Conservation (phyloP, 805 yeast genomes). For the Wickerhamomyces canadensis region DNA sequence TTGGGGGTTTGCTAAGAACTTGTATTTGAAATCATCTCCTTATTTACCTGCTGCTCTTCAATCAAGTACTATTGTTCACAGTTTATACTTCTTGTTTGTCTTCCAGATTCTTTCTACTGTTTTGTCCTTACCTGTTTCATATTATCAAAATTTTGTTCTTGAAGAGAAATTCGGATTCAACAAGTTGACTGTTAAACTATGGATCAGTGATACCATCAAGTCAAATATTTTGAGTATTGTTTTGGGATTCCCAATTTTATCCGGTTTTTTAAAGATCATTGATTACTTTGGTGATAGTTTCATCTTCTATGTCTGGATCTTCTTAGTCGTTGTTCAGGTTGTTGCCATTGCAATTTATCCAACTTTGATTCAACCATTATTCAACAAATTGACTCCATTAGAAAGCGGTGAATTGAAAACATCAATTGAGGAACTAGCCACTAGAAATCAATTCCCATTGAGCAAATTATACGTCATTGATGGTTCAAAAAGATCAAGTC, state of each 20-base stretch:
- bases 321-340: slow-evolving; percentile 67
- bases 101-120: slow-evolving; percentile 46
- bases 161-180: slow-evolving; percentile 94
- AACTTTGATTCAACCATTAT: slow-evolving; percentile 82
- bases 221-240: slow-evolving; percentile 43
- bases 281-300: slow-evolving; percentile 76
- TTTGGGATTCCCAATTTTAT: slow-evolving; percentile 69
- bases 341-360: slow-evolving; percentile 75
- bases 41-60: slow-evolving; percentile 28
- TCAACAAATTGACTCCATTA: slow-evolving; percentile 86
- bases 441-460: slow-evolving; percentile 75
- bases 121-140: slow-evolving; percentile 59
- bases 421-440: slow-evolving; percentile 76
- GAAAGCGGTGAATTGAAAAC: slow-evolving; percentile 84
- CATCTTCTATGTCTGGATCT: slow-evolving; percentile 71
- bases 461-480: slow-evolving; percentile 83
- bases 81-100: slow-evolving; percentile 56
- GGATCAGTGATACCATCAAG: slow-evolving; percentile 72
- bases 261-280: slow-evolving; percentile 74
- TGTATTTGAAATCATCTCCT: slow-evolving; percentile 23
- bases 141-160: slow-evolving; percentile 77
- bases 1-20: slow-evolving; percentile 45
- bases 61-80: slow-evolving; percentile 63
- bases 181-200: slow-evolving; percentile 67
- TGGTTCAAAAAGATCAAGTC: slow-evolving; percentile 95